Conservation (phyloP, 2,329 filamentous ascomycete species). For the Reticulascus tulasneorum region DNA sequence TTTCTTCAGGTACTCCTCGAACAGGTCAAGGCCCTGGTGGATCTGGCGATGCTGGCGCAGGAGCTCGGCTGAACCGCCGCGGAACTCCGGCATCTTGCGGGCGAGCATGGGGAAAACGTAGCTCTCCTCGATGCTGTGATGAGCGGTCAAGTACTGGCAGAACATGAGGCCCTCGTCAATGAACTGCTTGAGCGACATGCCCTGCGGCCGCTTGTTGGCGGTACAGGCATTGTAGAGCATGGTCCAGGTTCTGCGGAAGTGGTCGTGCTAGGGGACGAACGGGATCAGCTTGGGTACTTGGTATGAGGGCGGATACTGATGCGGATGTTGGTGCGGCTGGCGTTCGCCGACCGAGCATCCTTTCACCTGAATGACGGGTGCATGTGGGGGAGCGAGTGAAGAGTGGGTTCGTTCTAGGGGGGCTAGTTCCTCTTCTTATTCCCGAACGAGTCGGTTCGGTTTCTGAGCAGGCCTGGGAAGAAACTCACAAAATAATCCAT, state of each 20-base stretch:
- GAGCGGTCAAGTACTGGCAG: slow-evolving; percentile 63
- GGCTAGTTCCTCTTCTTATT: background rate
- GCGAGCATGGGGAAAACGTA: slow-evolving; percentile 78
- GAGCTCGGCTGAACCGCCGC: slow-evolving; percentile 48
- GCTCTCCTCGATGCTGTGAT: slow-evolving; percentile 80
- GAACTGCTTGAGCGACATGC: slow-evolving; percentile 66
- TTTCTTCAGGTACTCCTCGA: slow-evolving; percentile 61
- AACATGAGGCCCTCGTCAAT: slow-evolving; percentile 67
- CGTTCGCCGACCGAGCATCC: too few species aligned
- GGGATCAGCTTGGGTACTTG: background rate
- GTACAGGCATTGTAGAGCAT: slow-evolving; percentile 63
- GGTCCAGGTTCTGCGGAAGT: slow-evolving; percentile 74
- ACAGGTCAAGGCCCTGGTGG: slow-evolving; percentile 66
- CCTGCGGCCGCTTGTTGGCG: slow-evolving; percentile 52
- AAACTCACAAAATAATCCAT: slow-evolving; percentile 68
- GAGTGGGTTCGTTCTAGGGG: too few species aligned
- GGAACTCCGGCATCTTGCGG: slow-evolving; percentile 74
- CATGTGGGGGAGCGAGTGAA: background rate
- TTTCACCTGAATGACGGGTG: background rate
- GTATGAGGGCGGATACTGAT: too few species aligned
- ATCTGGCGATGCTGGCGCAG: slow-evolving; percentile 74
- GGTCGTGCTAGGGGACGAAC: slow-evolving; percentile 60
- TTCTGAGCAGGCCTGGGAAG: background rate
- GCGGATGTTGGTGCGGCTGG: too few species aligned
- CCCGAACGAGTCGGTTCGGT: too few species aligned